phyloP scores from a whole-genome alignment of 306 rosid genomes.

The Erythrophleum fordii region DNA sequence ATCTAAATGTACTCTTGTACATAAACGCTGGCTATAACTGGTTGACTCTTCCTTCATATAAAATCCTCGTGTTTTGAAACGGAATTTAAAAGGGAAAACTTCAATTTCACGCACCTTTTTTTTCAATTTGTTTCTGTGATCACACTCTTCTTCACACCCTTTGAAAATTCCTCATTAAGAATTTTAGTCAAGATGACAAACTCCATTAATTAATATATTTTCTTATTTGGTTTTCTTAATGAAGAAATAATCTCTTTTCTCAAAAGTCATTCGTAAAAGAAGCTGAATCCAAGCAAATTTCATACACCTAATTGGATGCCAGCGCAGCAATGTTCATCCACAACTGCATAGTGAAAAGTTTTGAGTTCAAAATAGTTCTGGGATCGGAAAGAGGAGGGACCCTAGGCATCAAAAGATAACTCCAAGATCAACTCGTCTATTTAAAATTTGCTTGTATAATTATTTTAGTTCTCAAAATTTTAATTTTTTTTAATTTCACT shows the following conservation, averaged over 20 bases:
- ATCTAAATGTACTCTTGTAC: too few species aligned
- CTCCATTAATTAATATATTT: background rate
- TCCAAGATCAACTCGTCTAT: too few species aligned
- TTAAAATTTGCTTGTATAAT: too few species aligned
- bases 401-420: too few species aligned
- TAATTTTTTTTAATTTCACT: too few species aligned
- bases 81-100: background rate
- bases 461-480: too few species aligned
- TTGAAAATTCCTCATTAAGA: background rate
- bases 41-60: slow-evolving; percentile 20
- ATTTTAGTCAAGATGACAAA: background rate
- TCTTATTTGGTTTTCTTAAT: background rate
- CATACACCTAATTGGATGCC: background rate
- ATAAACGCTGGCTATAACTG: background rate
- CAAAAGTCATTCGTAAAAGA: background rate
- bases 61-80: background rate
- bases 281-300: background rate
- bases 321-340: background rate
- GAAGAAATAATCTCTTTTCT: background rate
- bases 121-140: background rate
- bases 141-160: background rate
- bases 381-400: too few species aligned
- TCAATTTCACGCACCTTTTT: background rate
- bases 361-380: background rate
- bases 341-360: background rate